A percentile compares a stretch with the other conserved stretches of the same genome.
Evolutionary conservation across 2,329 filamentous ascomycete species (phyloP).

Genomic region (Cercospora sp.): DNA sequence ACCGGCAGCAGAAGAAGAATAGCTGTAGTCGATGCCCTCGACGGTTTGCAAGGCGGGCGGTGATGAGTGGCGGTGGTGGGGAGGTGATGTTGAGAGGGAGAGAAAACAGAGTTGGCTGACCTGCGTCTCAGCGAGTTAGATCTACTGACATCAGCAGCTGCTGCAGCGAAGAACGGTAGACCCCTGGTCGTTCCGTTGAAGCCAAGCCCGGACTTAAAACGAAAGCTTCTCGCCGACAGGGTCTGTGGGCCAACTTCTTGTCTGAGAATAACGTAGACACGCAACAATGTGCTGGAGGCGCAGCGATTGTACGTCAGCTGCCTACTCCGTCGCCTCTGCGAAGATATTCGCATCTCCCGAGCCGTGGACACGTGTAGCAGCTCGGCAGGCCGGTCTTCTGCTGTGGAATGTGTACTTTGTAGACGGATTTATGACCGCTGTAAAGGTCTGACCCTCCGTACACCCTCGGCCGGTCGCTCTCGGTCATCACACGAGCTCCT

Average conservation of each 20-base stretch:
- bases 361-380: background rate
- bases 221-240: constrained; percentile 1
- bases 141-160: background rate
- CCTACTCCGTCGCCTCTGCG: too few species aligned
- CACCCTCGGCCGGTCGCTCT: background rate
- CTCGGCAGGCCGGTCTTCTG: background rate
- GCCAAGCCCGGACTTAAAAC: background rate
- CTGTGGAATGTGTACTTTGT: background rate
- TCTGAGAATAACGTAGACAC: background rate
- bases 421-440: background rate
- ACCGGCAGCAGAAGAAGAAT: constrained; percentile 30
- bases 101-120: constrained; percentile 6
- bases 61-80: constrained; percentile 8
- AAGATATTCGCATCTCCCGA: background rate
- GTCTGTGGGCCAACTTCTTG: background rate
- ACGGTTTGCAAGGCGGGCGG: constrained; percentile 1
- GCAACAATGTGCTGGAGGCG: background rate
- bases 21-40: constrained; percentile 13
- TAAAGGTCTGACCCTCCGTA: background rate
- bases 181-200: background rate
- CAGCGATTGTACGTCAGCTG: background rate
- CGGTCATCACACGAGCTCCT: background rate
- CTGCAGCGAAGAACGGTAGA: background rate
- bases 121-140: background rate
- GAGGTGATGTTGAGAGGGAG: constrained; percentile 17